Evolutionary conservation across 1,139 yeast genomes (phyloP).

Genomic region (Pneumocystis sp.): DNA sequence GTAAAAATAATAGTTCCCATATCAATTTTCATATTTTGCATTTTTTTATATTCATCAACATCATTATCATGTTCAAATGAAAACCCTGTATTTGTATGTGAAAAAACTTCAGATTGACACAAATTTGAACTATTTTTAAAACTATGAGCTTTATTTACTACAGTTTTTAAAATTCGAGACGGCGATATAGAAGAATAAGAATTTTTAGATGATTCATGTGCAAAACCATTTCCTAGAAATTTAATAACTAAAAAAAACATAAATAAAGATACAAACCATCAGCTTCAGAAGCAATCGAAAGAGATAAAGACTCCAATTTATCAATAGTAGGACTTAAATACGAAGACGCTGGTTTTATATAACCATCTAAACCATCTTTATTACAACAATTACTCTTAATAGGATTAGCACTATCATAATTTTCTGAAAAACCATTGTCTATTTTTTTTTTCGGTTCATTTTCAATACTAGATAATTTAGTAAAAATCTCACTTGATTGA

Average conservation of each 20-base stretch:
- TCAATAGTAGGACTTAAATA: background rate
- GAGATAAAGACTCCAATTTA: background rate
- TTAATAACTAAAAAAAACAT: background rate
- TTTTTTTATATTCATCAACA: conserved; percentile 50
- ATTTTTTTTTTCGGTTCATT: background rate
- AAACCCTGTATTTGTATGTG: conserved; percentile 34
- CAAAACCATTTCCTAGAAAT: background rate
- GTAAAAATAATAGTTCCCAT: conserved; percentile 35
- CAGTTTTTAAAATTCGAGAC: background rate
- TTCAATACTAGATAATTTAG: background rate
- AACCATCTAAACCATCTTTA: background rate
- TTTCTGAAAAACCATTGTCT: background rate
- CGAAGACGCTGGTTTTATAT: background rate
- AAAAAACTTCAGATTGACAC: background rate
- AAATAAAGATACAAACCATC: background rate
- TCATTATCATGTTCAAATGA: conserved; percentile 55
- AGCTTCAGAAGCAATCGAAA: background rate
- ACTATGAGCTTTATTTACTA: background rate
- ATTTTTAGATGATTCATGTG: background rate
- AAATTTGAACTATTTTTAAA: background rate
- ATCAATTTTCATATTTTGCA: conserved; percentile 45
- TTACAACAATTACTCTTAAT: background rate
- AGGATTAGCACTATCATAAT: background rate
- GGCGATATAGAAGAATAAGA: background rate
- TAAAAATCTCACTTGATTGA: background rate